Base-by-base conservation (phyloP, 192 early-diverging fungal species). In the Borealophlyctis nickersoniae region DNA sequence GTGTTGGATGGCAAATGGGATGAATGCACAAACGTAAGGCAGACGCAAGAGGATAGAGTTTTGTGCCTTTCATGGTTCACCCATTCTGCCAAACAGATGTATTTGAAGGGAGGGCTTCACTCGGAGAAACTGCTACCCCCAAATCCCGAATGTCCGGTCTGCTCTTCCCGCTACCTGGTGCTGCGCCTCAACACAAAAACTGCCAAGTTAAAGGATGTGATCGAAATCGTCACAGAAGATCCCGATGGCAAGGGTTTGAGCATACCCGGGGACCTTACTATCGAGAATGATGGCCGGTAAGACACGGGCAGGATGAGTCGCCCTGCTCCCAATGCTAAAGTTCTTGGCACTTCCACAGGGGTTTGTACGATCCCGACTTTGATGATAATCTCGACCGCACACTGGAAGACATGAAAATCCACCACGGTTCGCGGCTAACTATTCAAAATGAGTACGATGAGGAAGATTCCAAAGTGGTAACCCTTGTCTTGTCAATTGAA, bases 301-400 rank as follows among this genome's bases (percentile, higher is more conserved):
- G 54, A 13, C 23, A 19, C 14, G 19, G 24, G n/a, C 23, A 24
- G 27, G 35, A n/a, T 28, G 14, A 55, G 52, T 53, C 33, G 11
- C 0, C 4, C 29, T n/a, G 11, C 30, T 34, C 1, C 11, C 33
- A 50, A n/a, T 45, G 22, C 4, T 23, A 9, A 48, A 5, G 28
- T 32, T n/a, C 24, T 14, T 31, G n/a, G 24, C 48, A 67, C n/a
- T n/a, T n/a, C n/a, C n/a, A n/a, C n/a, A n/a, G 48, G 5, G 23
- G 49, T 24, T 65, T 97, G 50, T 94, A 94, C 62, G 94, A 98
- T 69, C 74, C 86, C 9, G 96, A 98, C 30, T 92, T 89, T 62
- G 90, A 93, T 29, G 94, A 96, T 53, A 93, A 93, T 61, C 60
- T 80, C 11, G 70, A 66, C 3, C 70, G 68, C 49, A 66, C 86